Evolutionary conservation across 2,329 filamentous ascomycete species (phyloP).

Genomic region (Colletotrichum sp.): DNA sequence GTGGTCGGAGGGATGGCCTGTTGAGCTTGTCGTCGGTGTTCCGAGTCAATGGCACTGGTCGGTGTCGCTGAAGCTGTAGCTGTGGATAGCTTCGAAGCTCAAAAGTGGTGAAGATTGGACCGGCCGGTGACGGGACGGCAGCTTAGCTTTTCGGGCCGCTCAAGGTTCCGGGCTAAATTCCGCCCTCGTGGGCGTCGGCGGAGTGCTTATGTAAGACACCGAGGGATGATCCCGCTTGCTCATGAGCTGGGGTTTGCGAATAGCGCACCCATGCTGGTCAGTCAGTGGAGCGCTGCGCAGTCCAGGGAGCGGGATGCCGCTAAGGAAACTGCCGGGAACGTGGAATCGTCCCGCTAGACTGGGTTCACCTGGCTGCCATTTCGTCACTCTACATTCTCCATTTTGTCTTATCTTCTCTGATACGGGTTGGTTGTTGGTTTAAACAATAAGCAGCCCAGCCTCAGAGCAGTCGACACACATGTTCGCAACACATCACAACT

Average conservation of each 20-base stretch:
- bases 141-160: neutral
- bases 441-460: neutral
- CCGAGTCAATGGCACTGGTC: neutral
- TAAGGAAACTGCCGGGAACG: neutral
- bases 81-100: constrained; percentile 9
- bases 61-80: neutral
- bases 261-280: neutral
- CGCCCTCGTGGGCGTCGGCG: neutral
- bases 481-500: neutral
- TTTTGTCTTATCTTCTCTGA: neutral
- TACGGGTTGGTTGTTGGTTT: neutral
- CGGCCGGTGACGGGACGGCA: neutral
- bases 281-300: neutral
- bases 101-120: neutral
- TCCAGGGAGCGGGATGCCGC: neutral
- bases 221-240: neutral
- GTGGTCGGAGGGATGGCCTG: neutral
- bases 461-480: neutral
- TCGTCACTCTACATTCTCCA: neutral
- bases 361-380: neutral
- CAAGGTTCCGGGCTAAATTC: neutral
- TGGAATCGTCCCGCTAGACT: neutral
- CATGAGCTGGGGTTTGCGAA: neutral
- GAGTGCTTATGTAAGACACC: neutral
- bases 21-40: neutral